These are phyloP conservation scores for Gremmenia infestans DNA, from an alignment of 2,329 filamentous ascomycete genomes.

Conservation along the genomic window DNA sequence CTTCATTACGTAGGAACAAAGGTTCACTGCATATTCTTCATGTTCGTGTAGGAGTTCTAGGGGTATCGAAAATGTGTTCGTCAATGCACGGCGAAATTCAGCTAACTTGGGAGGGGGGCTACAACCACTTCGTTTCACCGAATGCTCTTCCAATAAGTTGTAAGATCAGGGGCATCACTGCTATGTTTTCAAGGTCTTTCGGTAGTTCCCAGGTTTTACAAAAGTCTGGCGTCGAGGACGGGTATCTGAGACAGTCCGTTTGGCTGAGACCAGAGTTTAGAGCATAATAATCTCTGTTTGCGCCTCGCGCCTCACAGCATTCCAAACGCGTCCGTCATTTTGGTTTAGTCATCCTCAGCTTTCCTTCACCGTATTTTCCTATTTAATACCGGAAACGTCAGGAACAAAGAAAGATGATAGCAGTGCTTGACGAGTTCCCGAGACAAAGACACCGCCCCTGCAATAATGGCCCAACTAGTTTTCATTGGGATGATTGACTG, in stretches of 20 bases:
- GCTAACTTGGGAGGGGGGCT: conserved; percentile 57
- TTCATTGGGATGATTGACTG: conserved; percentile 21
- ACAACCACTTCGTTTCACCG: conserved; percentile 48
- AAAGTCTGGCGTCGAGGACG: conserved; percentile 10
- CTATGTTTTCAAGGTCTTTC: background rate
- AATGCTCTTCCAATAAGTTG: background rate
- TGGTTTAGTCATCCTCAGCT: conserved; percentile 13
- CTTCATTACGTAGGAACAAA: conserved; percentile 40
- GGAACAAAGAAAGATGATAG: conserved; percentile 28
- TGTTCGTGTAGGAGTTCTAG: background rate
- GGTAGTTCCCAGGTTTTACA: conserved; percentile 7
- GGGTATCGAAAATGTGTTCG: conserved; percentile 78
- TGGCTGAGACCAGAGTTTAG: conserved; percentile 6
- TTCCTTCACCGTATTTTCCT: background rate
- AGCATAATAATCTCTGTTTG: conserved; percentile 15
- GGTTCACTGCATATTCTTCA: background rate
- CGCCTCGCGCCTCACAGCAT: conserved; percentile 8
- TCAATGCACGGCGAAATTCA: conserved; percentile 75
- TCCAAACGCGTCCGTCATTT: conserved; percentile 12
- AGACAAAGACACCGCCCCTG: conserved; percentile 30
- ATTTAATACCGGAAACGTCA: conserved; percentile 16
- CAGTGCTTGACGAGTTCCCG: conserved; percentile 28
- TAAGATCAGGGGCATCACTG: conserved; percentile 1
- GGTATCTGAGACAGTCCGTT: conserved; percentile 12
- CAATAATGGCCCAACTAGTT: conserved; percentile 27